These are phyloP conservation scores for Mortierella sp. DNA, from an alignment of 371 early-diverging fungal species.

Conservation along the genomic window DNA sequence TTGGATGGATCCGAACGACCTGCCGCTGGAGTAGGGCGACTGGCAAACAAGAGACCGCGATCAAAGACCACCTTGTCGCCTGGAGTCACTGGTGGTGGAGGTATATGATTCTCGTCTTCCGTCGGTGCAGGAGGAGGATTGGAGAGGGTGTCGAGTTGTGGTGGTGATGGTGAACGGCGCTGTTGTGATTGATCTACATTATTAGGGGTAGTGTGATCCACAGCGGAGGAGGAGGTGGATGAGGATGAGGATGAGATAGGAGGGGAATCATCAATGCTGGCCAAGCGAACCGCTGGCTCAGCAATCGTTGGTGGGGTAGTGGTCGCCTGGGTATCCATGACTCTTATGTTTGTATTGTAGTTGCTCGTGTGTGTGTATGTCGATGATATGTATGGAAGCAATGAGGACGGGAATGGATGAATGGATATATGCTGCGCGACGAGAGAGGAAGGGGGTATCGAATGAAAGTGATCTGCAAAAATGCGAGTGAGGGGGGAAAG, in stretches of 20 bases:
- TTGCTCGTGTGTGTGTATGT: not conserved
- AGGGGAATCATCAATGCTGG: not conserved
- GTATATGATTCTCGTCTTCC: not conserved
- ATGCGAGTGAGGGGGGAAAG: not conserved
- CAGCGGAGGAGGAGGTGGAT: not conserved
- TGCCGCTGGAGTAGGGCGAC: slow-evolving; percentile 5
- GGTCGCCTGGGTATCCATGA: not conserved
- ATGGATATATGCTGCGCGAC: not conserved
- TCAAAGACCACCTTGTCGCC: slow-evolving; percentile 32
- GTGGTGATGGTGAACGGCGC: not conserved
- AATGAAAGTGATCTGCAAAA: slow-evolving; percentile 1
- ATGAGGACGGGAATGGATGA: too few relatives aligned
- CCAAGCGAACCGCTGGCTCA: not conserved
- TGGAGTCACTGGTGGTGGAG: slow-evolving; percentile 16
- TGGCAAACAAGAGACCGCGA: slow-evolving; percentile 18
- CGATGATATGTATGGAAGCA: not conserved
- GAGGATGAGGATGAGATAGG: not conserved
- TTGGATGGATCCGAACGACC: not conserved
- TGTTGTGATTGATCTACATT: not conserved
- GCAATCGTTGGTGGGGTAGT: not conserved
- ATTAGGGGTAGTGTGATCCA: not conserved
- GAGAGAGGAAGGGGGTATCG: not conserved
- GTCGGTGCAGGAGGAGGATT: not conserved
- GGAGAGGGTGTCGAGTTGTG: not conserved
- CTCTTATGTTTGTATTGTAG: not conserved